These are phyloP conservation scores for Xerocomellus intermedius DNA, from an alignment of 768 basidiomycete genomes.

Conservation along the genomic window DNA sequence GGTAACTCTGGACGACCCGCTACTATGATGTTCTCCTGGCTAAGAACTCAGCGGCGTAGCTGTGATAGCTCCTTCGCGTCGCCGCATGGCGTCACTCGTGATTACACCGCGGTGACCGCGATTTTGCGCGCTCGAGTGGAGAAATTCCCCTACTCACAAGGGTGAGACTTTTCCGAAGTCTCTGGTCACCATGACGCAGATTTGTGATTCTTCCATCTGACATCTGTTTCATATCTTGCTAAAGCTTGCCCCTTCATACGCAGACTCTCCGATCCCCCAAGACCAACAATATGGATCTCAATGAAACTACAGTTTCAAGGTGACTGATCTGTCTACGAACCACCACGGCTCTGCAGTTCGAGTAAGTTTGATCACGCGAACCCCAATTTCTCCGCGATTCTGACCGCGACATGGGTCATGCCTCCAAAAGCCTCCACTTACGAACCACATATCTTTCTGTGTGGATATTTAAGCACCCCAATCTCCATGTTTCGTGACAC, in stretches of 20 bases:
- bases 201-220: background rate
- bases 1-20: background rate
- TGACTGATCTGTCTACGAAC: background rate
- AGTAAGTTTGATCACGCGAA: background rate
- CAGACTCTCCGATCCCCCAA: background rate
- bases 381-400: background rate
- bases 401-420: background rate
- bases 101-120: background rate
- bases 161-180: background rate
- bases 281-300: background rate
- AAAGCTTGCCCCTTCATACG: background rate
- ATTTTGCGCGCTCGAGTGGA: background rate
- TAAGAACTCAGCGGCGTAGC: too few relatives aligned
- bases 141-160: too few relatives aligned
- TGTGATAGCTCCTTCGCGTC: background rate
- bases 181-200: background rate
- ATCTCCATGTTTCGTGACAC: background rate
- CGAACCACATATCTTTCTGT: background rate
- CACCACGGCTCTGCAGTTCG: background rate
- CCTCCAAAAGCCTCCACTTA: background rate
- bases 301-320: constrained; percentile 1
- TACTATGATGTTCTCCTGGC: background rate
- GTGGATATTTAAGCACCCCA: constrained; percentile 12
- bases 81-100: background rate
- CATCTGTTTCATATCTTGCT: constrained; percentile 7